Evolutionary conservation across 2,329 filamentous ascomycete species (phyloP).

Genomic region (Aureobasidium sp.): DNA sequence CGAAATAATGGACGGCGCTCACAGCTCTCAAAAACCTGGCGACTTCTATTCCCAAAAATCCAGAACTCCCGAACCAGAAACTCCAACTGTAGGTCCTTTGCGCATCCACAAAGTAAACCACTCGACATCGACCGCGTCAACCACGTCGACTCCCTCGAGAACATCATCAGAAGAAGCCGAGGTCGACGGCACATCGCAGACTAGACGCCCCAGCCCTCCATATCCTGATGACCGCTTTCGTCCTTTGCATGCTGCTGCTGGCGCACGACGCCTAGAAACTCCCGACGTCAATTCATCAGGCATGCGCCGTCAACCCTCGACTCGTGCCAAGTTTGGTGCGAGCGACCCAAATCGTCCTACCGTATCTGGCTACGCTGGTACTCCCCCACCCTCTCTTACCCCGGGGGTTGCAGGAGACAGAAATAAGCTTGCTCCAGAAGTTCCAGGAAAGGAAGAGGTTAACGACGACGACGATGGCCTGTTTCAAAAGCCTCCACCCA

Average conservation of each 20-base stretch:
- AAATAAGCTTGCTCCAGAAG: constrained; percentile 56
- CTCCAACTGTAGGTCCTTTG: constrained; percentile 68
- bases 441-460: constrained; percentile 58
- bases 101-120: constrained; percentile 73
- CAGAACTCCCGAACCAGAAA: constrained; percentile 42
- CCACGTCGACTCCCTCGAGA: constrained; percentile 44
- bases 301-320: constrained; percentile 11
- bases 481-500: constrained; percentile 57
- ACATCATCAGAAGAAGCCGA: constrained; percentile 52
- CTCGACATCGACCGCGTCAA: constrained; percentile 24
- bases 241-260: constrained; percentile 29
- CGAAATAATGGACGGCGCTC: constrained; percentile 5
- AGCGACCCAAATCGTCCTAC: constrained; percentile 44
- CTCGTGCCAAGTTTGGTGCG: constrained; percentile 39
- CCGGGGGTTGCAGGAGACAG: constrained; percentile 51
- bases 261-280: constrained; percentile 29
- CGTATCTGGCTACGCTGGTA: constrained; percentile 37
- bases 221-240: constrained; percentile 38
- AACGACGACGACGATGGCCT: constrained; percentile 50
- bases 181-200: constrained; percentile 53
- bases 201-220: constrained; percentile 46
- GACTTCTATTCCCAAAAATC: constrained; percentile 66
- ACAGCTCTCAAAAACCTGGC: constrained; percentile 40
- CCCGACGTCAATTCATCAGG: constrained; percentile 24
- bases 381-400: constrained; percentile 25